Conservation (phyloP, 2,329 filamentous ascomycete genomes). For the Xylaria sp. region DNA sequence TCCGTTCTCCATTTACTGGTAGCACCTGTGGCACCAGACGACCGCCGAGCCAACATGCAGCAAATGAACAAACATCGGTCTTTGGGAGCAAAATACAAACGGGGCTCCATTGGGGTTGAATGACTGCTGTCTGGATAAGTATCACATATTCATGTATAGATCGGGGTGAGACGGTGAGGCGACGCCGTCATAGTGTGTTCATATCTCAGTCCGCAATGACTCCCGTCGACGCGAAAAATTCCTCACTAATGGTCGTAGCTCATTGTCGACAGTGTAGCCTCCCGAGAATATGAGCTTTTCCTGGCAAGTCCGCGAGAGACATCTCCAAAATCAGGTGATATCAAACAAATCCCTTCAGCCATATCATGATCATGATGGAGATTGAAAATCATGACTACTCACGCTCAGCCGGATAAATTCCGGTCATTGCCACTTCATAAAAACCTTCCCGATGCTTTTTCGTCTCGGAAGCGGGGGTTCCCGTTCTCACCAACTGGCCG, state of each 20-base stretch:
- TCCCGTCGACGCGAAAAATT: background rate
- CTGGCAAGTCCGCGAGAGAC: background rate
- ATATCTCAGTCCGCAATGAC: slow-evolving; percentile 4
- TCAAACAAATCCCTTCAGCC: slow-evolving; percentile 8
- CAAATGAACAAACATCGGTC: background rate
- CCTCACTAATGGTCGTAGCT: background rate
- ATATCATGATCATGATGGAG: background rate
- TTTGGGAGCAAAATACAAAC: background rate
- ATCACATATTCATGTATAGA: slow-evolving; percentile 21
- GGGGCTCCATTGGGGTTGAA: background rate
- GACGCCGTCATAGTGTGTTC: slow-evolving; percentile 7
- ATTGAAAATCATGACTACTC: background rate
- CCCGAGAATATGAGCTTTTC: background rate
- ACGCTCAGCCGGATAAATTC: background rate
- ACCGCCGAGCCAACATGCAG: background rate
- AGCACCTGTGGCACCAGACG: background rate
- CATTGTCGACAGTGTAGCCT: background rate
- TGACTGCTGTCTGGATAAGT: background rate
- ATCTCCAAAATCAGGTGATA: slow-evolving; percentile 18
- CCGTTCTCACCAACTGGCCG: background rate
- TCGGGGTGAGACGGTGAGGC: slow-evolving; percentile 40
- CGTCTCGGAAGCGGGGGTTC: slow-evolving; percentile 19
- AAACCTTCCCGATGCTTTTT: slow-evolving; percentile 36
- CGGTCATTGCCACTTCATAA: background rate
- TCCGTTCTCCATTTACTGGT: background rate